phyloP scores from a whole-genome alignment of 2,329 filamentous ascomycete genomes.

The Epichloe sibirici region DNA sequence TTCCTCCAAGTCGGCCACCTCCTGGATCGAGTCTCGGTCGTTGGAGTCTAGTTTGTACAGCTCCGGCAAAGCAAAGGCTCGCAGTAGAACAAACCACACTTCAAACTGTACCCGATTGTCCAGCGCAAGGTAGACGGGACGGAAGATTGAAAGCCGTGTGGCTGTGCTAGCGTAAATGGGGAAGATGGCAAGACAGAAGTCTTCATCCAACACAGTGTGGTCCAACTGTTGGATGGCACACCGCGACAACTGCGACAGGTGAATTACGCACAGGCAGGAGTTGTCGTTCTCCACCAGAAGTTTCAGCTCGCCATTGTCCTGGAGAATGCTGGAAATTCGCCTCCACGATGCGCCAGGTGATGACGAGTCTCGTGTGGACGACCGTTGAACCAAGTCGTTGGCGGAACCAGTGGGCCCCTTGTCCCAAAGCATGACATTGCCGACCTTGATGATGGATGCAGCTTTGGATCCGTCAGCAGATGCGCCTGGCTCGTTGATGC shows the following conservation, averaged over 20 bases:
- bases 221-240: slow-evolving; percentile 87
- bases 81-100: slow-evolving; percentile 87
- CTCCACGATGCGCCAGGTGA: slow-evolving; percentile 59
- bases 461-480: slow-evolving; percentile 21
- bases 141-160: slow-evolving; percentile 60
- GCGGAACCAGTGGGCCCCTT: slow-evolving; percentile 50
- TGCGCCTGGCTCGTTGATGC: slow-evolving; percentile 29
- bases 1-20: slow-evolving; percentile 25
- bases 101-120: slow-evolving; percentile 87
- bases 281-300: slow-evolving; percentile 79
- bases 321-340: slow-evolving; percentile 80
- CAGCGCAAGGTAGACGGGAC: slow-evolving; percentile 80
- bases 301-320: slow-evolving; percentile 91
- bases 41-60: slow-evolving; percentile 56
- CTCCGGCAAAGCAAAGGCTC: slow-evolving; percentile 85
- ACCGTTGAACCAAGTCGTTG: slow-evolving; percentile 41
- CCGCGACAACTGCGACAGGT: slow-evolving; percentile 77
- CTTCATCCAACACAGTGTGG: slow-evolving; percentile 78
- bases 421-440: slow-evolving; percentile 85
- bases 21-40: slow-evolving; percentile 29
- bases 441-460: slow-evolving; percentile 83
- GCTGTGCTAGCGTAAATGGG: slow-evolving; percentile 76
- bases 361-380: slow-evolving; percentile 44
- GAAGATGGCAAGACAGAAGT: slow-evolving; percentile 91
- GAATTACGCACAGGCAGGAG: slow-evolving; percentile 67